Evolutionary conservation across 2,329 filamentous ascomycete species (phyloP), one percentile per base, ranked within the genome.

Genomic region (Dryadomyces quercus-mongolicae): DNA sequence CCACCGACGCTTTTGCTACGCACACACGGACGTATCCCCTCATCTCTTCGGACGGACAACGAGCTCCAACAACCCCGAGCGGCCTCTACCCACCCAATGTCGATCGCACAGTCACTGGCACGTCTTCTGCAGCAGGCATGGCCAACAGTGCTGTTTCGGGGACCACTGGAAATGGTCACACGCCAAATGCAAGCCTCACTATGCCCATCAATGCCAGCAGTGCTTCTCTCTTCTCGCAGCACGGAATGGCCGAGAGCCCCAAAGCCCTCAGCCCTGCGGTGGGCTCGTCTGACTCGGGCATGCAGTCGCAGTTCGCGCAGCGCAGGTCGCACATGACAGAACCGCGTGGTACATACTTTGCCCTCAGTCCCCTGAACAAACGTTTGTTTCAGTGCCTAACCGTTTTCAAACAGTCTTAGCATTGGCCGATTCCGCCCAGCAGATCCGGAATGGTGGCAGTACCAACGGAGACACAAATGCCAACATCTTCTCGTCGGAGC

Each of bases 11-110:
- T 68, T 66, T 71, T 71, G 67, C 72, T 59, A 71, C 80, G 44
- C 85, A 88, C 65, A 77, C 83, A 59, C 85, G 86, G 61, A 92
- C 88, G n/a, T 92, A 91, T 68, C 86, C 87, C 56, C 86, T 86
- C 21, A 15, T 52, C 2, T 12, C 54, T 3, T 4, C 36, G 8
- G 54, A 55, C 20, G 50, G 40, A 12, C 56, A 53, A 59, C 65
- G 74, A 58, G 66, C 79, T 65, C 67, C 74, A 51, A 71, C 70
- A 20, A 70, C 71, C 21, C 67, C 70, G 22, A 66, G 75, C 47
- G 78, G 81, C 22, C 70, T 86, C 21, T 87, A 81, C 62, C 80
- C 82, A 46, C 83, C 84, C 15, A 77, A 77, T 53, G 70, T 76
- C 38, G 79, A 77, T 57, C 78, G 80, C 59, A 74, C 59, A n/a